Evolutionary conservation across 495 filamentous ascomycete species (phyloP), one percentile per base, ranked within the genome.

Genomic region (Cladorrhinum samala): DNA sequence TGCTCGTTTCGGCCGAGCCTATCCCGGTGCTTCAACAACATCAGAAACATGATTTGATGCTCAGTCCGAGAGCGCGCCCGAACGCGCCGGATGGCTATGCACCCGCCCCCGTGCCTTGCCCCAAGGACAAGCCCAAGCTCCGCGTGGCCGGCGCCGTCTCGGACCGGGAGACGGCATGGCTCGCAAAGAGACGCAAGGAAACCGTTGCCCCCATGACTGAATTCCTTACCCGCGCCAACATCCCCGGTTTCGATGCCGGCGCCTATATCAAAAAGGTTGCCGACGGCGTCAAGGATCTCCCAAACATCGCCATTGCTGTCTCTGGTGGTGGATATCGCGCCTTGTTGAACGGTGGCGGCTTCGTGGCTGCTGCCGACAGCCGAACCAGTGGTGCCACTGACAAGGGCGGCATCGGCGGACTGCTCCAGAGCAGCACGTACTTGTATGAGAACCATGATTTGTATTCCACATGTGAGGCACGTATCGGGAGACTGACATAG

Each of bases 341-440:
- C 1, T 68, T 95, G 66, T 72, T 93, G 76, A 95, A 87, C 60
- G 92, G 91, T 16, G 92, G 85, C n/a, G 92, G 92, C 39, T 87
- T 85, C 23, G 56, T 96, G 21, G 84, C 87, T 52, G 93, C 92
- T 1, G 91, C 91, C 41, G 92, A 97, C 62, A 80, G 71, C 57
- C 80, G 92, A 9, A 89, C 87, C 0, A 64, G 71, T 0, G 86
- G 85, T 48, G 70, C 86, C 1, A 89, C 84, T 0, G 67, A 65
- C 3, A 55, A 67, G 2, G 91, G 91, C 1, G 84, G 88, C 41
- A 73, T 97, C 40, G 91, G 93, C 51, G 91, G 91, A 14, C 68
- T 96, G 49, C 72, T 96, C 33, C 92, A 97, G 73, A 77, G 86
- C 1, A 70, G 86, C 2, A 96, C 90, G 0, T 97, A 97, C 65